phyloP scores from a whole-genome alignment of 2,329 filamentous ascomycete genomes.

The Clonostachys rosea region DNA sequence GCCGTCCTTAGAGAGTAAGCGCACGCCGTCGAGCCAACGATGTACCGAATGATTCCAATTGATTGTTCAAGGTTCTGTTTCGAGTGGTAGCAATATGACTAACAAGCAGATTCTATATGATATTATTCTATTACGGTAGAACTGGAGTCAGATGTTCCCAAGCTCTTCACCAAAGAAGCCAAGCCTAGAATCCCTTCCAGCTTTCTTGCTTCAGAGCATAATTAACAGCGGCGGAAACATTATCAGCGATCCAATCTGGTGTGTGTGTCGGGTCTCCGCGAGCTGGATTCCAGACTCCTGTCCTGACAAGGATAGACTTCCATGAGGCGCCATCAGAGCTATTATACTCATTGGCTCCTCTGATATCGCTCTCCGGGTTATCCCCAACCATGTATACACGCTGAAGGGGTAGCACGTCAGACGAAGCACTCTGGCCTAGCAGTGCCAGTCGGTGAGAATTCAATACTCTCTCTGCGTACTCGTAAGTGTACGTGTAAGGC shows the following conservation, averaged over 20 bases:
- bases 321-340: constrained; percentile 54
- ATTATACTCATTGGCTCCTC: constrained; percentile 59
- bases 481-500: constrained; percentile 57
- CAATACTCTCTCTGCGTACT: constrained; percentile 60
- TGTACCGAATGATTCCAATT: too few relatives aligned
- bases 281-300: constrained; percentile 48
- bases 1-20: too few relatives aligned
- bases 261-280: constrained; percentile 34
- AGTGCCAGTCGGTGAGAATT: not conserved
- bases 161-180: too few relatives aligned
- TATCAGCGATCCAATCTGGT: constrained; percentile 51
- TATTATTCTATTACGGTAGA: too few relatives aligned
- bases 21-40: too few relatives aligned
- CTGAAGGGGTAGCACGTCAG: not conserved
- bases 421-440: not conserved
- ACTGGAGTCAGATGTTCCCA: too few relatives aligned
- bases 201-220: constrained; percentile 41
- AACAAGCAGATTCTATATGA: too few relatives aligned
- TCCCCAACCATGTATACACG: constrained; percentile 71
- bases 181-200: too few relatives aligned
- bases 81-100: too few relatives aligned
- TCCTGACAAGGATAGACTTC: constrained; percentile 63
- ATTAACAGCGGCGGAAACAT: constrained; percentile 61
- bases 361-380: constrained; percentile 64
- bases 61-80: too few relatives aligned